Evolutionary conservation across 2,329 filamentous ascomycete species (phyloP).

Genomic region (Drechslerella coelobrocha): DNA sequence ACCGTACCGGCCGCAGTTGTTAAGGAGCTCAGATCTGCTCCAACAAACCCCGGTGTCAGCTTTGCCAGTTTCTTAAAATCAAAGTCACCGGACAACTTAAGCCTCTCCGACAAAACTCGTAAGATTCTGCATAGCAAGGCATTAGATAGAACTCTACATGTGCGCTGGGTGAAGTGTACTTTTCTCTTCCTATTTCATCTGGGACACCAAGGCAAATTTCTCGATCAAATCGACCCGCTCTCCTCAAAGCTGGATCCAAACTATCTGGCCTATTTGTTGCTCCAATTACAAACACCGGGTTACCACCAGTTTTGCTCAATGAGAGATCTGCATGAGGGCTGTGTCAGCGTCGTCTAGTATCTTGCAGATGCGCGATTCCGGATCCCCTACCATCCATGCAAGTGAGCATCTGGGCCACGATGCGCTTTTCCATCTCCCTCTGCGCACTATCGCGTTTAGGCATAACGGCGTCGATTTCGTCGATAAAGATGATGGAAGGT

Average conservation of each 20-base stretch:
- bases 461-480: conserved; percentile 89
- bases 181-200: conserved; percentile 75
- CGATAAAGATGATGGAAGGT: conserved; percentile 88
- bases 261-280: conserved; percentile 89
- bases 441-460: conserved; percentile 83
- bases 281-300: conserved; percentile 85
- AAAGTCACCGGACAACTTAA: conserved; percentile 71
- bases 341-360: neutral
- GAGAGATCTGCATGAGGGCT: conserved; percentile 64
- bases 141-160: conserved; percentile 1
- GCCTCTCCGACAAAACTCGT: conserved; percentile 71
- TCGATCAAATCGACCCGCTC: conserved; percentile 77
- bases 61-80: conserved; percentile 78
- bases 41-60: conserved; percentile 89
- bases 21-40: conserved; percentile 80
- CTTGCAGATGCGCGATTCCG: neutral
- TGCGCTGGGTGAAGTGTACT: conserved; percentile 55
- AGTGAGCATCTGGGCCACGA: conserved; percentile 79
- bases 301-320: conserved; percentile 73
- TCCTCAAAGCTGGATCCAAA: conserved; percentile 77
- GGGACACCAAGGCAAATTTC: conserved; percentile 90
- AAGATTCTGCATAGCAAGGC: conserved; percentile 65
- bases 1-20: conserved; percentile 70
- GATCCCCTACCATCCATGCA: conserved; percentile 75
- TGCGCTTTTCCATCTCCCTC: conserved; percentile 87